A percentile compares a stretch with the other conserved stretches of the same genome.
Evolutionary conservation across 306 rosid genomes (phyloP).

Genomic region (Morella rubra): DNA sequence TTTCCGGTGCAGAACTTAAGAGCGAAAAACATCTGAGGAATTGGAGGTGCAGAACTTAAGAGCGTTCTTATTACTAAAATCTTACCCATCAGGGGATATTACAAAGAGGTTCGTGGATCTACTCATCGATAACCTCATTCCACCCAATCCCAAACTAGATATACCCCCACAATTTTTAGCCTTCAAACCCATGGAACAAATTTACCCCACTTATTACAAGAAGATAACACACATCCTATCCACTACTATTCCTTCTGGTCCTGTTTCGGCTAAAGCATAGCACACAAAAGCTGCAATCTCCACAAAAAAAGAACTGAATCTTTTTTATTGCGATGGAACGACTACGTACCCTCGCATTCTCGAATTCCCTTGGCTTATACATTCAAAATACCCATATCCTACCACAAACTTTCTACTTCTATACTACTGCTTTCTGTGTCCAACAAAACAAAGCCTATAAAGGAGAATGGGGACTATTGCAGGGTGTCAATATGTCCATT

Average conservation of each 20-base stretch:
- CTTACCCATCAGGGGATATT: neutral
- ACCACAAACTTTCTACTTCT: constrained; percentile 20
- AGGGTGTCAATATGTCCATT: constrained; percentile 71
- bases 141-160: neutral
- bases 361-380: constrained; percentile 35
- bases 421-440: constrained; percentile 21
- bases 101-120: neutral
- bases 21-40: no score
- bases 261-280: constrained; percentile 30
- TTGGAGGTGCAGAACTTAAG: neutral
- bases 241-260: constrained; percentile 20
- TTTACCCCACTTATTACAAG: constrained; percentile 37
- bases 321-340: constrained; percentile 46
- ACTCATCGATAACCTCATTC: neutral
- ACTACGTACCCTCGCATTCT: constrained; percentile 35
- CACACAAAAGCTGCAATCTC: constrained; percentile 41
- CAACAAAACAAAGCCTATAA: neutral
- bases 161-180: constrained; percentile 21
- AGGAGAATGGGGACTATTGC: neutral
- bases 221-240: constrained; percentile 15
- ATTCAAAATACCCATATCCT: constrained; percentile 28
- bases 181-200: constrained; percentile 30
- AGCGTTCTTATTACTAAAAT: neutral
- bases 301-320: constrained; percentile 39
- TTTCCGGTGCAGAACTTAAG: neutral